Evolutionary conservation across 106 monocot genomes (phyloP).

Genomic region (Cymbidium sinense): DNA sequence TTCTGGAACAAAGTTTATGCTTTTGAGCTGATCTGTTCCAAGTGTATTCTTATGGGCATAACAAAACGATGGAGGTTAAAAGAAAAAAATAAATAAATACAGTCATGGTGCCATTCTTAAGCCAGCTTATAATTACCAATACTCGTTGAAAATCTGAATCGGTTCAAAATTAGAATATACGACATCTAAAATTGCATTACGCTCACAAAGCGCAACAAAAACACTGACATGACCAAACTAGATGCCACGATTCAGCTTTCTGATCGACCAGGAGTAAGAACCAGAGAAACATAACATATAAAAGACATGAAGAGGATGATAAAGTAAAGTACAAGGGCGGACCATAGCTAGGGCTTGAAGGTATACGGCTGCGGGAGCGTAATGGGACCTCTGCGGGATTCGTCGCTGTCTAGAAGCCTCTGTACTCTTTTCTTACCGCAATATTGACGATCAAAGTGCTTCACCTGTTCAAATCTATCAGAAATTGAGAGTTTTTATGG

Average conservation of each 20-base stretch:
- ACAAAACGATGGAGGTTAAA: not conserved
- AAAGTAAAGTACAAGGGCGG: not conserved
- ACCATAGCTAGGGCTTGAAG: conserved; percentile 44
- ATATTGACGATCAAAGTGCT: conserved; percentile 91
- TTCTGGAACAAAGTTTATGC: not conserved
- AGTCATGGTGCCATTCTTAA: not conserved
- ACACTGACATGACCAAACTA: not conserved
- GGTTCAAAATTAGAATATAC: not conserved
- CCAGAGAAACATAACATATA: not conserved
- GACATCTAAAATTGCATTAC: not conserved
- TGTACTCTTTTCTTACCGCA: conserved; percentile 76
- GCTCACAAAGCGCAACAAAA: not conserved
- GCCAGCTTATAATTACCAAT: not conserved
- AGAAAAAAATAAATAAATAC: not conserved
- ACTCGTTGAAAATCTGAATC: not conserved
- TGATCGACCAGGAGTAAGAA: not conserved
- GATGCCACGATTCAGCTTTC: not conserved
- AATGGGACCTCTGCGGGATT: conserved; percentile 71
- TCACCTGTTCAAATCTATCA: conserved; percentile 48
- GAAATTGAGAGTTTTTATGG: not conserved
- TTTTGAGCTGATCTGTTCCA: not conserved
- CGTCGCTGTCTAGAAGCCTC: conserved; percentile 63
- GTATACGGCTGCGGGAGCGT: conserved; percentile 66
- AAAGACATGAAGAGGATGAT: not conserved
- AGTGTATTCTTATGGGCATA: not conserved